Percentiles rank a stretch among this genome's conserved stretches.
phyloP scores from a whole-genome alignment of 2,329 filamentous ascomycete species.

The Aquanectria penicillioides region DNA sequence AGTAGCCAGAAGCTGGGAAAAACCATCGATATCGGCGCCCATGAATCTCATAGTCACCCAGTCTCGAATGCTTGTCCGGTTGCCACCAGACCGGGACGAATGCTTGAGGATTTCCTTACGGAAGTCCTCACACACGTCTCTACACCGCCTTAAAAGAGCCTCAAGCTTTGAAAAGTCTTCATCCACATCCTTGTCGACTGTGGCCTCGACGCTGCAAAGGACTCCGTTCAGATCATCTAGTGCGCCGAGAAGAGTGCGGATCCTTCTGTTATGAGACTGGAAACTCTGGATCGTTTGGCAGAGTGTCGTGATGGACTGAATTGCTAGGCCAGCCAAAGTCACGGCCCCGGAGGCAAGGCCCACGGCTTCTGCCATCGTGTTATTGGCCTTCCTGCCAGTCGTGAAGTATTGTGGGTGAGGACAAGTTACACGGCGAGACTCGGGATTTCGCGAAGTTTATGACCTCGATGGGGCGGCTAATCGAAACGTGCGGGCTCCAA shows the following conservation, averaged over 20 bases:
- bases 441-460: background rate
- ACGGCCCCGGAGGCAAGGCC: background rate
- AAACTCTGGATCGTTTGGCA: constrained; percentile 51
- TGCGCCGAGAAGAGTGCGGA: constrained; percentile 54
- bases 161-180: constrained; percentile 29
- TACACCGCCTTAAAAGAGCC: constrained; percentile 52
- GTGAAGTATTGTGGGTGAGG: too few relatives aligned
- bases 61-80: constrained; percentile 54
- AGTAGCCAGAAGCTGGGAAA: constrained; percentile 49
- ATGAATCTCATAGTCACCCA: constrained; percentile 57
- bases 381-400: too few relatives aligned
- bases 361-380: background rate
- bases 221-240: constrained; percentile 49
- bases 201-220: constrained; percentile 46
- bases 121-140: constrained; percentile 55
- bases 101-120: constrained; percentile 49
- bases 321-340: constrained; percentile 48
- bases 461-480: background rate
- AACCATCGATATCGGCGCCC: constrained; percentile 54
- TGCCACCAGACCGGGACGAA: constrained; percentile 44
- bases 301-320: constrained; percentile 50
- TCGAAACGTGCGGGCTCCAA: background rate
- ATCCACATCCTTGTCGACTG: constrained; percentile 13
- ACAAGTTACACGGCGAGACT: background rate
- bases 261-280: constrained; percentile 36